phyloP scores from a whole-genome alignment of 1,284 basidiomycete genomes.

The Papiliotrema terrestris region DNA sequence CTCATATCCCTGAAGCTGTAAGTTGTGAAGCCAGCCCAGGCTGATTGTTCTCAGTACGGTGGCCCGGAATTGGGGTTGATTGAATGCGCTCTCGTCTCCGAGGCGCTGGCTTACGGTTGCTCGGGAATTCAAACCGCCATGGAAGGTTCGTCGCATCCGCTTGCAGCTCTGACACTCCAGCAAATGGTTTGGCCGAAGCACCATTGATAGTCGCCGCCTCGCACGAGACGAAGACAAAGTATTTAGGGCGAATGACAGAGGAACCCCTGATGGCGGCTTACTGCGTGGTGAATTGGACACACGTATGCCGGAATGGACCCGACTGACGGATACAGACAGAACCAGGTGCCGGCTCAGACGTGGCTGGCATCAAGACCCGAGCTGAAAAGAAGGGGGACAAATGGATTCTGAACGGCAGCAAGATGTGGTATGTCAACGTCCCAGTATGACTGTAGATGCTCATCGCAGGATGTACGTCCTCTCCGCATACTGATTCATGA shows the following conservation, averaged over 20 bases:
- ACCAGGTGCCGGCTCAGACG: conserved; percentile 56
- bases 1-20: conserved; percentile 51
- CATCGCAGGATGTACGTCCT: conserved; percentile 35
- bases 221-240: conserved; percentile 54
- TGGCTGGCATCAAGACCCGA: conserved; percentile 52
- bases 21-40: not conserved
- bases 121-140: conserved; percentile 55
- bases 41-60: conserved; percentile 47
- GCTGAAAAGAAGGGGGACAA: conserved; percentile 55
- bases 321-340: conserved; percentile 46
- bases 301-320: not conserved
- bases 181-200: conserved; percentile 55
- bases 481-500: not conserved
- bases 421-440: conserved; percentile 52
- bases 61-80: conserved; percentile 54
- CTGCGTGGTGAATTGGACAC: conserved; percentile 43
- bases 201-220: conserved; percentile 54
- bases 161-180: conserved; percentile 7
- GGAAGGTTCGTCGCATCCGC: conserved; percentile 33
- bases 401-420: conserved; percentile 54
- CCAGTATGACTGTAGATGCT: not conserved
- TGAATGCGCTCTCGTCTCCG: conserved; percentile 53
- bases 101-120: conserved; percentile 54
- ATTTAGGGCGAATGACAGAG: conserved; percentile 57
- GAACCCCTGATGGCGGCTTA: conserved; percentile 57